These are phyloP conservation scores for Tilletia walkeri DNA, from an alignment of 1,284 basidiomycete species.

Conservation along the genomic window DNA sequence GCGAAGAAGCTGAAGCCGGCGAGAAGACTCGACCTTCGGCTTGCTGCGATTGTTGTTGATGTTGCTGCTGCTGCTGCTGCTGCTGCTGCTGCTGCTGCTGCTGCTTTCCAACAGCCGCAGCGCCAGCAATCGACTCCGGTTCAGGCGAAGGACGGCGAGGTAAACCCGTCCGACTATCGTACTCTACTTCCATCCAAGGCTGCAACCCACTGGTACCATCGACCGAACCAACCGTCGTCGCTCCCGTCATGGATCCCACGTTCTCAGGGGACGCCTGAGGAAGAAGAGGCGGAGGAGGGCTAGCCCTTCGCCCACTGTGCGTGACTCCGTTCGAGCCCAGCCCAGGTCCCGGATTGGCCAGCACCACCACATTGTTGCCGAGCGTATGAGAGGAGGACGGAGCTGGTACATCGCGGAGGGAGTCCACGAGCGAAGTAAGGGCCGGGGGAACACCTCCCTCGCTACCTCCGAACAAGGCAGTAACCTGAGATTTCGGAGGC, in stretches of 20 bases:
- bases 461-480: not conserved
- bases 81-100: not conserved
- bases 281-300: not conserved
- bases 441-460: too few species aligned
- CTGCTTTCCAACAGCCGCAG: not conserved
- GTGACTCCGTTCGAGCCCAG: not conserved
- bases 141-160: slow-evolving; percentile 7
- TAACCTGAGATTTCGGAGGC: too few species aligned
- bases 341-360: not conserved
- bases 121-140: not conserved
- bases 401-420: too few species aligned
- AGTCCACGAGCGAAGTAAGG: too few species aligned
- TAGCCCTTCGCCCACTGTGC: not conserved
- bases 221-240: not conserved
- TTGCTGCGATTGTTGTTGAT: not conserved
- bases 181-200: not conserved
- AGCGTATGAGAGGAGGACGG: too few species aligned
- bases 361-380: not conserved
- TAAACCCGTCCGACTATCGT: slow-evolving; percentile 2
- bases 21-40: not conserved
- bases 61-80: not conserved
- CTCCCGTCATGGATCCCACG: too few species aligned
- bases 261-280: too few species aligned
- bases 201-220: not conserved
- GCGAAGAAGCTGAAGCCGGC: not conserved